These are phyloP conservation scores for Boletus bicolor DNA, from an alignment of 768 basidiomycete species.

Conservation along the genomic window DNA sequence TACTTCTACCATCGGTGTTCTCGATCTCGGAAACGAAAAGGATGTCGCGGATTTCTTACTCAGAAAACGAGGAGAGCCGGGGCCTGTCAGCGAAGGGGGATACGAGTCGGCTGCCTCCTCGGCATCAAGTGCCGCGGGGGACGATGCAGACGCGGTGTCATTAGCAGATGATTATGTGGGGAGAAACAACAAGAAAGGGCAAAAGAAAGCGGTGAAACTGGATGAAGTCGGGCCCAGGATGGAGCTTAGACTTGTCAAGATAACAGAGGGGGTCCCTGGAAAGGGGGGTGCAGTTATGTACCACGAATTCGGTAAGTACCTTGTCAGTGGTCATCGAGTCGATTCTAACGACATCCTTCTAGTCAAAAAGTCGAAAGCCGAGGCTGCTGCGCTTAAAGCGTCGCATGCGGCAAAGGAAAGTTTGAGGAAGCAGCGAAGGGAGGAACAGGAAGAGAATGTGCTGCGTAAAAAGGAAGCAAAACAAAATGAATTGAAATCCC, in stretches of 20 bases:
- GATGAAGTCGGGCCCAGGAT: constrained; percentile 95
- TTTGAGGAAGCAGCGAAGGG: constrained; percentile 70
- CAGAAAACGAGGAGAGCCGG: constrained; percentile 58
- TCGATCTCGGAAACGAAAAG: constrained; percentile 85
- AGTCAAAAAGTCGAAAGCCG: constrained; percentile 91
- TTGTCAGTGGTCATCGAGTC: neutral
- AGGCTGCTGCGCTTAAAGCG: constrained; percentile 61
- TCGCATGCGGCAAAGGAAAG: constrained; percentile 77
- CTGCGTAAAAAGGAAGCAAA: constrained; percentile 65
- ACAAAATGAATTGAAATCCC: constrained; percentile 25
- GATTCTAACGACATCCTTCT: constrained; percentile 9
- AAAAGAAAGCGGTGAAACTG: constrained; percentile 84
- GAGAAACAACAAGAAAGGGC: constrained; percentile 88
- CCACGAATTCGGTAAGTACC: constrained; percentile 82
- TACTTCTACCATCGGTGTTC: constrained; percentile 38
- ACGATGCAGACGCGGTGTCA: constrained; percentile 75
- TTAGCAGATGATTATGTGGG: constrained; percentile 94
- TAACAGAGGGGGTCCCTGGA: constrained; percentile 90
- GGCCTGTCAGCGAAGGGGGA: constrained; percentile 55
- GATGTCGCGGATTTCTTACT: constrained; percentile 96
- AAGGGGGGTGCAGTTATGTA: constrained; percentile 92
- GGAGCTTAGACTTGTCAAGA: constrained; percentile 91
- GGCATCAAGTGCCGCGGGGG: constrained; percentile 78
- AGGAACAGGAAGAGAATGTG: constrained; percentile 92
- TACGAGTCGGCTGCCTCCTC: constrained; percentile 83